Evolutionary conservation across 2,329 filamentous ascomycete species (phyloP).

Genomic region (Talaromyces sp.): DNA sequence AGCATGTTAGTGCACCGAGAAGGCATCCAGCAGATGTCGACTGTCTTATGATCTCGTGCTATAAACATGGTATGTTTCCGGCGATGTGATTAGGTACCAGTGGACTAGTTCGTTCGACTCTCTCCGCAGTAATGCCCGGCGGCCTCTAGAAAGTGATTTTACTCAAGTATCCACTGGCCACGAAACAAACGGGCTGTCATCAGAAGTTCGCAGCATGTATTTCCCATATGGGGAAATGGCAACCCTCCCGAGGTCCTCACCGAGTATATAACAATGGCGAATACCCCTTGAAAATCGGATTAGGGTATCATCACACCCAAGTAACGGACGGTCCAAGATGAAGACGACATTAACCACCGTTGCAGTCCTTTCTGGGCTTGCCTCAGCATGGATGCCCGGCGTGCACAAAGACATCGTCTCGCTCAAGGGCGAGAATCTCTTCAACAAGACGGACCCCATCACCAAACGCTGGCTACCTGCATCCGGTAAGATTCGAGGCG

Average conservation of each 20-base stretch:
- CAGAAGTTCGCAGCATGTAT: neutral
- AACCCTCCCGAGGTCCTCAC: neutral
- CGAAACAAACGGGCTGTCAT: neutral
- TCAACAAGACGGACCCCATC: constrained; percentile 7
- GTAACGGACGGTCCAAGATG: neutral
- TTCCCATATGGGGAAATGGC: neutral
- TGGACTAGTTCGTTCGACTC: neutral
- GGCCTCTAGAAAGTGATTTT: neutral
- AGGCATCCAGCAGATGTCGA: neutral
- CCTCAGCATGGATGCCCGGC: constrained; percentile 14
- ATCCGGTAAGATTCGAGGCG: constrained; percentile 47
- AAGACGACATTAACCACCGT: neutral
- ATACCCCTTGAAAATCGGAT: neutral
- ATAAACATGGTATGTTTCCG: neutral
- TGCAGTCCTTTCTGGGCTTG: constrained; percentile 6
- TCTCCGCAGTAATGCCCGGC: neutral
- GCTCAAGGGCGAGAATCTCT: constrained; percentile 11
- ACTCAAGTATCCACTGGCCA: neutral
- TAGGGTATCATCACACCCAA: neutral
- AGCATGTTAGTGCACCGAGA: neutral
- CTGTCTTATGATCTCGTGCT: neutral
- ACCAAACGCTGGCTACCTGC: constrained; percentile 11
- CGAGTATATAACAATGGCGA: neutral
- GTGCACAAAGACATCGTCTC: constrained; percentile 13
- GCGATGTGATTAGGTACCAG: neutral